phyloP scores from a whole-genome alignment of 176 grass and related monocot genomes.

The Paspalum vaginatum region DNA sequence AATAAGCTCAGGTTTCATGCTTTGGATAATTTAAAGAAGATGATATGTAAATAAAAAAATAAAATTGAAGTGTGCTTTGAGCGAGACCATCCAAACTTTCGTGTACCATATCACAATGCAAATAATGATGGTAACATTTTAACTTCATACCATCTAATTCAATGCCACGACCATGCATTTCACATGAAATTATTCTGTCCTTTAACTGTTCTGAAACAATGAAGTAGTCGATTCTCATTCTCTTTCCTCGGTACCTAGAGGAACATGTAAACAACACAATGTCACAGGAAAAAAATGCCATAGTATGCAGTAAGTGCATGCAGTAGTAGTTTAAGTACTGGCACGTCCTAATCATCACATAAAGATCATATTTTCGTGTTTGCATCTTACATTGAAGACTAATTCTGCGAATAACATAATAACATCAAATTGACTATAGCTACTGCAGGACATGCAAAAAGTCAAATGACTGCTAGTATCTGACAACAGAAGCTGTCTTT shows the following conservation, averaged over 20 bases:
- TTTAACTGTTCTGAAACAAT: conserved; percentile 68
- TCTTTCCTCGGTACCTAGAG: conserved; percentile 84
- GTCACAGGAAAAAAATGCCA: neutral
- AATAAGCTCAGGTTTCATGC: neutral
- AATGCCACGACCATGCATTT: conserved; percentile 91
- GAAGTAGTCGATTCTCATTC: conserved; percentile 99
- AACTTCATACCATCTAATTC: conserved; percentile 80
- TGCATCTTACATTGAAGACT: neutral
- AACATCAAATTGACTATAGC: neutral
- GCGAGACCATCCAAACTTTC: neutral
- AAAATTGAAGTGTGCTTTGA: neutral
- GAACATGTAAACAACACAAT: conserved; percentile 32
- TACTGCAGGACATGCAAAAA: too few relatives aligned
- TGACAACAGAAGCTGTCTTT: too few relatives aligned
- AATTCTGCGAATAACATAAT: neutral
- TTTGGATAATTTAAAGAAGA: conserved; percentile 22
- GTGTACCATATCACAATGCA: neutral
- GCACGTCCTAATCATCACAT: neutral
- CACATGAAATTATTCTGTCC: conserved; percentile 69
- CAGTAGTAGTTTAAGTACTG: neutral
- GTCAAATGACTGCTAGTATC: too few relatives aligned
- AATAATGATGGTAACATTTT: conserved; percentile 30
- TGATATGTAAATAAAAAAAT: conserved; percentile 1
- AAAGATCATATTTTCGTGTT: neutral
- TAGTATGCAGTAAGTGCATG: neutral